Evolutionary conservation across 164 flowering plant species (phyloP), one percentile per base, ranked within the genome.

Genomic region (Nelumbo lutea): DNA sequence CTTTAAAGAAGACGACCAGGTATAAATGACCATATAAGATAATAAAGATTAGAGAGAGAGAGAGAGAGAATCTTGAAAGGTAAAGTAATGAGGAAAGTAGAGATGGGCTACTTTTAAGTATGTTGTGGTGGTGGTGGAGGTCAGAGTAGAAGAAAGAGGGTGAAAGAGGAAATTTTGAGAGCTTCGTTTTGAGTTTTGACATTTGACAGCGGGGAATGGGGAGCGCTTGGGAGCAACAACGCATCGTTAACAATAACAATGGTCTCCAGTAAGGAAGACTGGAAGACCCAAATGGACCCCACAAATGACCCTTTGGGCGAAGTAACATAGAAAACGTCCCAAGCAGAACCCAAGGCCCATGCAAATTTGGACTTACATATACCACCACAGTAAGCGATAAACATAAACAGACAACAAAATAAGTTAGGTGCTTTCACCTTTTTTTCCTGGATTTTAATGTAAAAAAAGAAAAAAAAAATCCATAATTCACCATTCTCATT

Each of bases 21-120:
- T 50, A 6, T 9, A 50, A 13, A 50, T 50, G 53, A 3, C 27
- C 27, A 3, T 50, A 50, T 50, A 50, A 50, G 53, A 50, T 48
- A 64, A 66, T 39, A 58, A 52, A 62, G 58, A 46, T 47, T 60
- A 15, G 70, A 64, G 50, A 43, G 68, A 72, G 62, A 68, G 58
- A 57, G 14, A 45, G 60, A 57, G 52, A 65, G 68, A 68, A 45
- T 38, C 56, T 13, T 27, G 70, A 63, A 59, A 51, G 62, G 39
- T 42, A 50, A 68, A 51, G 66, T 64, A 53, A 10, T 40, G 66
- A 58, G 45, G 59, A 11, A 42, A 57, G 61, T 48, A 46, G 62
- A 5, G 55, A 65, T 66, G 66, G 44, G 64, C 9, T 67, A 42
- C 65, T 72, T 27, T 72, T 60, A 68, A 4, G 55, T 42, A 72